These are phyloP conservation scores for Magnaporthiopsis incrustans DNA, from an alignment of 2,329 filamentous ascomycete genomes.

Conservation along the genomic window DNA sequence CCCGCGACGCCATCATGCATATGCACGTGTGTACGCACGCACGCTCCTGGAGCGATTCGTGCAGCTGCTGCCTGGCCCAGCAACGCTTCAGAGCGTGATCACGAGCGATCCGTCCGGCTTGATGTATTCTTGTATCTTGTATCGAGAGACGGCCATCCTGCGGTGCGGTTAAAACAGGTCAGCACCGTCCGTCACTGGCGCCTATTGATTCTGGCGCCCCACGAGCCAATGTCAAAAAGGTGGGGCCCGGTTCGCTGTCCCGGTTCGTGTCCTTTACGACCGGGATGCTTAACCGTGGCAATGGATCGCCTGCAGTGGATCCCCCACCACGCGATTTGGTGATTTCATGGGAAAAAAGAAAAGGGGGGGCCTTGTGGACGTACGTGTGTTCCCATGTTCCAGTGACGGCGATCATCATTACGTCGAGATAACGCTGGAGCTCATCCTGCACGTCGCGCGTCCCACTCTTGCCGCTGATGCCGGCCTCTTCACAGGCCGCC, in stretches of 20 bases:
- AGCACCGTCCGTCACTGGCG: not conserved
- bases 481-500: not conserved
- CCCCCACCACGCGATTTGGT: too few relatives aligned
- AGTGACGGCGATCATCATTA: not conserved
- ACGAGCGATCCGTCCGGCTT: slow-evolving; percentile 4
- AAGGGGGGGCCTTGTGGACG: not conserved
- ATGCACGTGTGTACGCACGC: too few relatives aligned
- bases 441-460: not conserved
- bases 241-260: too few relatives aligned
- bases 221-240: too few relatives aligned
- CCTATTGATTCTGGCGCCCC: too few relatives aligned
- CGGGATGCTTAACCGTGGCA: too few relatives aligned
- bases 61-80: not conserved
- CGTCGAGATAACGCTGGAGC: not conserved
- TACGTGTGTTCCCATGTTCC: slow-evolving; percentile 6
- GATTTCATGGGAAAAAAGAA: not conserved
- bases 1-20: not conserved
- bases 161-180: not conserved
- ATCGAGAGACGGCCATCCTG: slow-evolving; percentile 1
- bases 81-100: not conserved
- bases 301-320: too few relatives aligned
- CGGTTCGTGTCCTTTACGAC: too few relatives aligned
- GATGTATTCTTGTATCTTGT: slow-evolving; percentile 1
- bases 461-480: not conserved
- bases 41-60: not conserved